These are phyloP conservation scores for Russula abietina DNA, from an alignment of 768 basidiomycete species.

Conservation along the genomic window DNA sequence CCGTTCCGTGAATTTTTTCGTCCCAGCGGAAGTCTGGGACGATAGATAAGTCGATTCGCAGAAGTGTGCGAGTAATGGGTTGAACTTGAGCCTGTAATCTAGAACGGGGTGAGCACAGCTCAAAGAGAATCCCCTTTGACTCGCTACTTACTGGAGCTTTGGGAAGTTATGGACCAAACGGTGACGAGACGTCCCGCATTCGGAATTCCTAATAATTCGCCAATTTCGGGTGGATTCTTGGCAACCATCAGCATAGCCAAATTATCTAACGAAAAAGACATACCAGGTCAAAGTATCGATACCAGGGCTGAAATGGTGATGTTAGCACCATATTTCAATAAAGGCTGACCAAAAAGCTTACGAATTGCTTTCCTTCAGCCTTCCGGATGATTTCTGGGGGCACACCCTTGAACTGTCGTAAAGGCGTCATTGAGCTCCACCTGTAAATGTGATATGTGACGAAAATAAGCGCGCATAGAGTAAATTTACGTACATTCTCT, in stretches of 20 bases:
- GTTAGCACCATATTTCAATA: background rate
- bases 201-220: slow-evolving; percentile 89
- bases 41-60: slow-evolving; percentile 90
- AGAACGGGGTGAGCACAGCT: background rate
- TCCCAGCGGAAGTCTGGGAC: slow-evolving; percentile 99
- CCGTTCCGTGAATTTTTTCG: slow-evolving; percentile 81
- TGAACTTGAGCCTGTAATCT: slow-evolving; percentile 94
- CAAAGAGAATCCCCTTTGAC: background rate
- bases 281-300: slow-evolving; percentile 90
- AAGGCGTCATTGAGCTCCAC: slow-evolving; percentile 98
- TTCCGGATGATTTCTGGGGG: slow-evolving; percentile 80
- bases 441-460: slow-evolving; percentile 34
- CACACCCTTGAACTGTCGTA: slow-evolving; percentile 91
- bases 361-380: slow-evolving; percentile 97
- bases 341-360: slow-evolving; percentile 36
- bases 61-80: slow-evolving; percentile 88
- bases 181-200: slow-evolving; percentile 92
- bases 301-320: slow-evolving; percentile 68
- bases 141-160: slow-evolving; percentile 66
- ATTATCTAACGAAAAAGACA: slow-evolving; percentile 18
- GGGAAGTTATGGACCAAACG: slow-evolving; percentile 95
- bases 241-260: slow-evolving; percentile 1
- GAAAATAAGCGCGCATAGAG: background rate
- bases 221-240: slow-evolving; percentile 80
- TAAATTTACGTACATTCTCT: slow-evolving; percentile 53